phyloP scores from a whole-genome alignment of 2,329 filamentous ascomycete species.

The Xylariales sp. region DNA sequence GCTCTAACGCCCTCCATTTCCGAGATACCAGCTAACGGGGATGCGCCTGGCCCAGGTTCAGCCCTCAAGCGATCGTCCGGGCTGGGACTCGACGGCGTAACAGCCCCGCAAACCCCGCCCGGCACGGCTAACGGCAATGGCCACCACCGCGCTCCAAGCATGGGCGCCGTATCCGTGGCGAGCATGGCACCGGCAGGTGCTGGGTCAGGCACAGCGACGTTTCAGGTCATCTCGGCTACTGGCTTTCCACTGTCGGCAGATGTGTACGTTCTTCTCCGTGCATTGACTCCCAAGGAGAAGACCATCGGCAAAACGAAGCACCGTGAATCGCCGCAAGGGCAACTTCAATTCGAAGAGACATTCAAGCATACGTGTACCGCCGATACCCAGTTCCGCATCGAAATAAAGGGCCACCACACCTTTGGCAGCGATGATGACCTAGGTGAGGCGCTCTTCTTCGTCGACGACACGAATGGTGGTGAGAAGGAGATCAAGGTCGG shows the following conservation, averaged over 20 bases:
- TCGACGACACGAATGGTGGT: conserved; percentile 71
- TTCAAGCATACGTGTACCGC: conserved; percentile 75
- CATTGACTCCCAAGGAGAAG: conserved; percentile 66
- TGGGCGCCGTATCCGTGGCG: conserved; percentile 61
- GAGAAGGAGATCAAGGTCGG: conserved; percentile 76
- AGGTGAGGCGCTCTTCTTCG: conserved; percentile 82
- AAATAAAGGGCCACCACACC: conserved; percentile 78
- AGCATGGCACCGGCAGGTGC: conserved; percentile 57
- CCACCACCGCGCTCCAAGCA: conserved; percentile 52
- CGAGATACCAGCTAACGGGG: conserved; percentile 39
- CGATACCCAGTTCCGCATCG: conserved; percentile 80
- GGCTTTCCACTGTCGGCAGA: conserved; percentile 74
- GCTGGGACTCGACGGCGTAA: conserved; percentile 29
- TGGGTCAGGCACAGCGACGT: conserved; percentile 70
- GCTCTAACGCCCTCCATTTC: conserved; percentile 32
- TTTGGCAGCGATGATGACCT: conserved; percentile 81
- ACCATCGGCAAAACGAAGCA: conserved; percentile 90
- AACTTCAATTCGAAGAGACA: conserved; percentile 68
- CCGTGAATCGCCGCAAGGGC: conserved; percentile 65
- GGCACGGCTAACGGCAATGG: conserved; percentile 27
- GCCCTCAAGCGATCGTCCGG: conserved; percentile 39
- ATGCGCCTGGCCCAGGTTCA: conserved; percentile 26
- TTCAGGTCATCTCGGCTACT: conserved; percentile 73
- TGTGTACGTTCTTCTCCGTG: conserved; percentile 70
- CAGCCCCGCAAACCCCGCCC: conserved; percentile 25